Evolutionary conservation across 2,329 filamentous ascomycete species (phyloP).

Genomic region (Lecanicillium sp.): DNA sequence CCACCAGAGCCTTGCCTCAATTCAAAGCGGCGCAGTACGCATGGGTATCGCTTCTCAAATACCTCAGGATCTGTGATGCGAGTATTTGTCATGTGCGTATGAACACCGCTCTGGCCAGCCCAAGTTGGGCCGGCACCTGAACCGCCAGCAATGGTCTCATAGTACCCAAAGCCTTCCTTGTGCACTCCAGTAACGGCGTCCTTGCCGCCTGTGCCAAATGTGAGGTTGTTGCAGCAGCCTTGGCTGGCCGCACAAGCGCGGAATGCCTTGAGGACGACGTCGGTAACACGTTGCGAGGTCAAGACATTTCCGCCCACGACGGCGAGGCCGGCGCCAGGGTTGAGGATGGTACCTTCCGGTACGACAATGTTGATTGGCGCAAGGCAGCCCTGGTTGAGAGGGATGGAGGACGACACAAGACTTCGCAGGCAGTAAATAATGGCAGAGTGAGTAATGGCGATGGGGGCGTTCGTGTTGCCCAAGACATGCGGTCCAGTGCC

Average conservation of each 20-base stretch:
- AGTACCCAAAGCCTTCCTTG: conserved; percentile 66
- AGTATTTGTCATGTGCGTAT: conserved; percentile 82
- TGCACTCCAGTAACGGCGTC: conserved; percentile 43
- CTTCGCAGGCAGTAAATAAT: conserved; percentile 82
- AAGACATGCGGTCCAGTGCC: conserved; percentile 23
- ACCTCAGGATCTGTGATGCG: conserved; percentile 75
- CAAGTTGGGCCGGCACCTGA: conserved; percentile 65
- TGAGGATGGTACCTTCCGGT: conserved; percentile 64
- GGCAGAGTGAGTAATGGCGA: conserved; percentile 36
- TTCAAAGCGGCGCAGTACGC: conserved; percentile 59
- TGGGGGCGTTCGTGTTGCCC: conserved; percentile 26
- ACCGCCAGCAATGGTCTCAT: conserved; percentile 77
- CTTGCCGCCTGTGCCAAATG: conserved; percentile 73
- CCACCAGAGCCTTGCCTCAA: conserved; percentile 58
- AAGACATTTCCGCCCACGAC: conserved; percentile 80
- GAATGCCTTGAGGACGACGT: conserved; percentile 77
- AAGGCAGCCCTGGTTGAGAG: conserved; percentile 79
- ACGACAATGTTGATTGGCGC: conserved; percentile 69
- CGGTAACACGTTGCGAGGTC: conserved; percentile 72
- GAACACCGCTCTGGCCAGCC: conserved; percentile 69
- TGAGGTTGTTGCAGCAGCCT: conserved; percentile 78
- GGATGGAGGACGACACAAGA: conserved; percentile 74
- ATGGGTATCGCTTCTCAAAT: conserved; percentile 67
- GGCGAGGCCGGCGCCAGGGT: conserved; percentile 67
- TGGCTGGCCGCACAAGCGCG: conserved; percentile 70